These are phyloP conservation scores for Mycena filopes DNA, from an alignment of 768 basidiomycete genomes.

Conservation along the genomic window DNA sequence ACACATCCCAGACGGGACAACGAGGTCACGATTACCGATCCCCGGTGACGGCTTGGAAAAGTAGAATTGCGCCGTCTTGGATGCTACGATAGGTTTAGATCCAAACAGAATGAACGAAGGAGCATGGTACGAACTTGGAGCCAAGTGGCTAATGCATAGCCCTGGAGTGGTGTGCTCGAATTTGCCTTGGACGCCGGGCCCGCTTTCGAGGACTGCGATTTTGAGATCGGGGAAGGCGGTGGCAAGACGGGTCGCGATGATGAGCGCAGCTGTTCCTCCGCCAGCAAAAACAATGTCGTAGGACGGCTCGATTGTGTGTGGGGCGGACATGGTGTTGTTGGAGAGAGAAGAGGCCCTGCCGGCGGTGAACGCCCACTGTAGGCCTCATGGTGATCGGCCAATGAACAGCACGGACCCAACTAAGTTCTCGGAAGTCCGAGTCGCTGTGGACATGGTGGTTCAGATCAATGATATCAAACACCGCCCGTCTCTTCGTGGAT, in stretches of 20 bases:
- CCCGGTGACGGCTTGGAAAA: slow-evolving; percentile 17
- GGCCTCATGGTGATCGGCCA: too few species aligned
- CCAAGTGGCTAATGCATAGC: slow-evolving; percentile 31
- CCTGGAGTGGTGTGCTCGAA: slow-evolving; percentile 36
- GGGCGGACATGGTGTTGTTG: neutral
- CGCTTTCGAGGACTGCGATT: slow-evolving; percentile 41
- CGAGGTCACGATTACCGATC: slow-evolving; percentile 23
- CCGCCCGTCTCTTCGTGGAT: slow-evolving; percentile 8
- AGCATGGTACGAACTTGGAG: too few species aligned
- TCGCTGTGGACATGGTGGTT: too few species aligned
- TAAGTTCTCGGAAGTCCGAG: too few species aligned
- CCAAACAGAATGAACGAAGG: too few species aligned
- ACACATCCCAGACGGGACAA: slow-evolving; percentile 33
- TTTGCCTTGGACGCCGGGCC: slow-evolving; percentile 35
- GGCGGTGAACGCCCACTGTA: too few species aligned
- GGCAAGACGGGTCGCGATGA: slow-evolving; percentile 41
- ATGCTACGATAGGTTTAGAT: too few species aligned
- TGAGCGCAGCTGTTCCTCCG: slow-evolving; percentile 40
- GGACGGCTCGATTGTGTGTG: slow-evolving; percentile 5
- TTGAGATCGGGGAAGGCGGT: slow-evolving; percentile 38
- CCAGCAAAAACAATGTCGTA: slow-evolving; percentile 34
- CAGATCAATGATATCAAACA: too few species aligned
- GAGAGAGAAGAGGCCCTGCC: neutral
- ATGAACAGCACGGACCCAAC: too few species aligned
- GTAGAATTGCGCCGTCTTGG: slow-evolving; percentile 32